phyloP scores from a whole-genome alignment of 805 yeast species.

The Ogataea paraovalis region DNA sequence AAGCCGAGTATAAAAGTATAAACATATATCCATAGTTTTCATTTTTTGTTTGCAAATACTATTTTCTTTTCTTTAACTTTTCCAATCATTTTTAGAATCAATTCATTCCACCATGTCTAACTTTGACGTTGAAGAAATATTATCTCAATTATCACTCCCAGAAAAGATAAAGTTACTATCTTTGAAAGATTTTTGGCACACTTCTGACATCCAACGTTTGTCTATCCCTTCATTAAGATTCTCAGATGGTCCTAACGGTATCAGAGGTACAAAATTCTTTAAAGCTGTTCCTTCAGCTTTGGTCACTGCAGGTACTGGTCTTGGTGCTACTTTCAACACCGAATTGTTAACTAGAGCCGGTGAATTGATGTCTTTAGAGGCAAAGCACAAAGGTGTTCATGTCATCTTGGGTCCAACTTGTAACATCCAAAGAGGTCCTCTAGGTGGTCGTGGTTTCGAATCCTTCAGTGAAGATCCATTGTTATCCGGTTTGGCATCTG shows the following conservation, averaged over 20 bases:
- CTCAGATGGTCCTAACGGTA: slow-evolving; percentile 47
- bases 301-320: slow-evolving; percentile 45
- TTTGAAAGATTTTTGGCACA: slow-evolving; percentile 40
- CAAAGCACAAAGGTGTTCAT: slow-evolving; percentile 41
- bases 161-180: slow-evolving; percentile 34
- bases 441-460: slow-evolving; percentile 35
- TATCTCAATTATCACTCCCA: slow-evolving; percentile 22
- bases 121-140: slow-evolving; percentile 19
- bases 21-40: no score
- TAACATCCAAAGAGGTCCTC: slow-evolving; percentile 42
- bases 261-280: slow-evolving; percentile 43
- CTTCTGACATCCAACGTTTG: slow-evolving; percentile 31
- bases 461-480: slow-evolving; percentile 21
- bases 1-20: no score
- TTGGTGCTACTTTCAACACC: slow-evolving; percentile 43
- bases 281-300: slow-evolving; percentile 41
- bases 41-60: no score
- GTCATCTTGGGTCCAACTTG: slow-evolving; percentile 35
- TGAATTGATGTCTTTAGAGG: slow-evolving; percentile 41
- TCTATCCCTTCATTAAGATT: slow-evolving; percentile 35
- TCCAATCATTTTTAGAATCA: no score
- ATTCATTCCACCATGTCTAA: background rate
- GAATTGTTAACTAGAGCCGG: slow-evolving; percentile 38
- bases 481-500: slow-evolving; percentile 43
- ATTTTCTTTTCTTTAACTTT: no score